Percentiles rank a stretch among this genome's conserved stretches.
Conservation (phyloP, 257 asterid species). For the Agastache rugosa region DNA sequence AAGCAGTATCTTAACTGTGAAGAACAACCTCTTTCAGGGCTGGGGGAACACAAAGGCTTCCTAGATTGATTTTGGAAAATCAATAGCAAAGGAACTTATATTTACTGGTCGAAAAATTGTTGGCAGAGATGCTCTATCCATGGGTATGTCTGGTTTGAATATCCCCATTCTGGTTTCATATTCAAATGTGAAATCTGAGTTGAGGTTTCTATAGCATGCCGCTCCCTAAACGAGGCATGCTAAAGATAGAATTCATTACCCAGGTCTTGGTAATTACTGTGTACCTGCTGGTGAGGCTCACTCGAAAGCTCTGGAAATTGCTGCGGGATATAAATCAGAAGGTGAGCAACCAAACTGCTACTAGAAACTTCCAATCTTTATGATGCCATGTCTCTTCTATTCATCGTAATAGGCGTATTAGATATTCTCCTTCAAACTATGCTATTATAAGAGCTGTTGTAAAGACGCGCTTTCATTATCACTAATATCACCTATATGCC, state of each 20-base stretch:
- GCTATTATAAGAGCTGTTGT: not conserved
- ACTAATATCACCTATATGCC: not conserved
- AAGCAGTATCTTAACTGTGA: constrained; percentile 30
- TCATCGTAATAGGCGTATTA: not conserved
- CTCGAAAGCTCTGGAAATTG: constrained; percentile 81
- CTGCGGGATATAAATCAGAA: constrained; percentile 75
- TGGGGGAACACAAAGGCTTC: constrained; percentile 95
- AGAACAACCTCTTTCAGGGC: constrained; percentile 62
- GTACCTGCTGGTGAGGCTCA: constrained; percentile 85
- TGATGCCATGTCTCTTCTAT: not conserved
- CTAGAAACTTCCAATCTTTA: not conserved
- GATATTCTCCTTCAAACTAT: not conserved
- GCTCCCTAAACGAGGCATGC: constrained; percentile 14
- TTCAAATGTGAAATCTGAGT: constrained; percentile 20
- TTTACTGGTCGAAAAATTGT: constrained; percentile 59
- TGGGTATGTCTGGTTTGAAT: constrained; percentile 45
- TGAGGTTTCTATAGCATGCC: constrained; percentile 21
- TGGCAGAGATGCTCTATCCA: constrained; percentile 52
- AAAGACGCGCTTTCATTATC: not conserved
- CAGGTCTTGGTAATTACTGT: constrained; percentile 91
- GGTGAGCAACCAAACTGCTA: constrained; percentile 46
- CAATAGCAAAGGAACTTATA: constrained; percentile 83
- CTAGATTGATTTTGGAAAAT: constrained; percentile 91
- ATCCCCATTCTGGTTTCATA: constrained; percentile 21
- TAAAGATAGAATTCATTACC: constrained; percentile 31